phyloP scores from a whole-genome alignment of 306 rosid species.

The Lathyrus oleraceus region DNA sequence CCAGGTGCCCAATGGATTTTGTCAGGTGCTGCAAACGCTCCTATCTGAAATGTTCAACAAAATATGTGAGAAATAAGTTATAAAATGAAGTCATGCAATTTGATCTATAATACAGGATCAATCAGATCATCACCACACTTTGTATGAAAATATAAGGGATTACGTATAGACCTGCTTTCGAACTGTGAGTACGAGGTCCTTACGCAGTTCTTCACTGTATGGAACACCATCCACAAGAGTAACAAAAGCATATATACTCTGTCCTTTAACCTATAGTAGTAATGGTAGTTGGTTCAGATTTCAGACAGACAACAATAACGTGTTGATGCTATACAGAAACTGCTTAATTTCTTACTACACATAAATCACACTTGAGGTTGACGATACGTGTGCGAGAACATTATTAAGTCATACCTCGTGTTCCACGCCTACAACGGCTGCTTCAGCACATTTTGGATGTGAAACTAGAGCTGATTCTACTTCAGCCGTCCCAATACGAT shows the following conservation, averaged over 20 bases:
- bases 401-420: constrained; percentile 67
- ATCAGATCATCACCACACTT: background rate
- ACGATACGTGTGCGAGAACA: constrained; percentile 15
- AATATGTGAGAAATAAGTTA: background rate
- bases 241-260: constrained; percentile 92
- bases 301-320: constrained; percentile 21
- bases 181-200: constrained; percentile 68
- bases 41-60: constrained; percentile 69
- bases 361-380: background rate
- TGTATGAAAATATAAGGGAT: background rate
- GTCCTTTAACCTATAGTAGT: constrained; percentile 84
- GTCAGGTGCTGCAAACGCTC: constrained; percentile 99
- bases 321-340: constrained; percentile 16
- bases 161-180: constrained; percentile 74
- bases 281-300: constrained; percentile 34
- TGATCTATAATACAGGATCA: constrained; percentile 1
- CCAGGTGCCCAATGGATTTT: constrained; percentile 98
- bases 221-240: constrained; percentile 85
- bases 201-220: constrained; percentile 87
- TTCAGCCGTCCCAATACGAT: constrained; percentile 99
- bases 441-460: constrained; percentile 92
- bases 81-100: background rate
- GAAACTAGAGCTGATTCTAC: constrained; percentile 98
- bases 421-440: constrained; percentile 97
- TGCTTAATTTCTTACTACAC: background rate